These are phyloP conservation scores for Bonnemaisonia californica DNA, from an alignment of 31 red algal species.

Conservation along the genomic window DNA sequence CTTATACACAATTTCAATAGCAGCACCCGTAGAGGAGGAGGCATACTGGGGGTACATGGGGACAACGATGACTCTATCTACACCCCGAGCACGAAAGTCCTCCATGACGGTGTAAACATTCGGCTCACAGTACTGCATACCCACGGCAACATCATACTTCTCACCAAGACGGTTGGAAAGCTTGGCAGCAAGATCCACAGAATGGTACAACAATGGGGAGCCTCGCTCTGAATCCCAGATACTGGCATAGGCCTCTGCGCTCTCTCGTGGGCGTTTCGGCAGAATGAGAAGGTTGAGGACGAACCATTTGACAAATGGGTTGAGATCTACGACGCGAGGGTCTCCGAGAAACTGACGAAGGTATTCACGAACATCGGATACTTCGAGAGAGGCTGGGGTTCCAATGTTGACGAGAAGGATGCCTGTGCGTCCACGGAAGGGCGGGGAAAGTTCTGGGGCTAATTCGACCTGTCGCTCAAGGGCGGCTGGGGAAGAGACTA, in stretches of 20 bases:
- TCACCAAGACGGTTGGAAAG: constrained; percentile 75
- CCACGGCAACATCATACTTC: constrained; percentile 83
- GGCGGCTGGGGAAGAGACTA: neutral
- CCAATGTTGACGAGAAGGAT: constrained; percentile 96
- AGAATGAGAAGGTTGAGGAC: constrained; percentile 94
- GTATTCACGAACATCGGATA: constrained; percentile 94
- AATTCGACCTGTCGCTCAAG: constrained; percentile 55
- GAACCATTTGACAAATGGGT: constrained; percentile 81
- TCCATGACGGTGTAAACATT: constrained; percentile 85
- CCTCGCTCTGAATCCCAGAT: constrained; percentile 95
- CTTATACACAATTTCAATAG: constrained; percentile 89
- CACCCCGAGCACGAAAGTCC: constrained; percentile 67
- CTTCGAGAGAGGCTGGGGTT: constrained; percentile 77
- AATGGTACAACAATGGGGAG: constrained; percentile 88
- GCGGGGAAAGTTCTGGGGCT: constrained; percentile 58
- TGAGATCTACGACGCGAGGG: constrained; percentile 91
- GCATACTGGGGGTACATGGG: constrained; percentile 99
- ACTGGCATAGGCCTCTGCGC: constrained; percentile 89
- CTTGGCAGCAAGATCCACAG: constrained; percentile 78
- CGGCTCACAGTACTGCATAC: constrained; percentile 97
- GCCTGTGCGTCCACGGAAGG: constrained; percentile 84
- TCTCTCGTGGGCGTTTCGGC: constrained; percentile 81
- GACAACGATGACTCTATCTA: constrained; percentile 89
- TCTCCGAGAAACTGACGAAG: constrained; percentile 96
- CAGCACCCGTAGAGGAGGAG: constrained; percentile 87